Evolutionary conservation across 257 asterid species (phyloP), one percentile per base, ranked within the genome.

Genomic region (Datura wrightii): DNA sequence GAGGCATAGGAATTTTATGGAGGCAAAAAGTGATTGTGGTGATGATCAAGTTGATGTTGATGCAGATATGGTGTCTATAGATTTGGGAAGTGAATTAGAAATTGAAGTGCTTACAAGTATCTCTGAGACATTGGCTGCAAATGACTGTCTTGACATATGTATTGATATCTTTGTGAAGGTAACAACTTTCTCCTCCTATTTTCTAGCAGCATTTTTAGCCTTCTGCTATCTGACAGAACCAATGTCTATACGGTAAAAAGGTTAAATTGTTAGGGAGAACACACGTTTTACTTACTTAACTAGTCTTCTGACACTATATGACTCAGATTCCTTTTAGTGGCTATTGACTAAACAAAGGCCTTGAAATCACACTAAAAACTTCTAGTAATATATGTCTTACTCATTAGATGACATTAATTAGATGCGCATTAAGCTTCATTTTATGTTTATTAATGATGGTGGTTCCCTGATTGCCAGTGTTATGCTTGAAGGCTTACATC

Each of bases 81-180:
- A 86, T 39, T 85, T 94, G 90, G 97, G 92, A 34, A 87, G 87
- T 84, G 94, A 91, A 63, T 58, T 91, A 88, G 97, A 94, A 82
- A 55, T 90, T 85, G 87, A 91, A 88, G 88, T 92, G 60, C 92
- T 94, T 6, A 83, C 89, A 79, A 88, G 85, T 86, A 94, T 94
- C 78, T 90, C 93, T 15, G 90, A 88, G 36, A 90, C 94, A 2
- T 62, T 93, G 85, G 94, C 94, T 83, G 81, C 91, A 16, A 93
- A 92, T 89, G 94, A 94, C 86, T 94, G 97, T 83, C 83, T 94
- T 87, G 98, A 94, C 69, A 92, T 94, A 84, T 94, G 97, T 85
- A 93, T 93, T 69, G 95, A 93, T 85, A 93, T 93, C 36, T 93
- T 89, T 87, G 94, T 93, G 1, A 94, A 91, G 98, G 98, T 92